Evolutionary conservation across 495 filamentous ascomycete species (phyloP), one percentile per base, ranked within the genome.

Genomic region (Choiromyces venosus): DNA sequence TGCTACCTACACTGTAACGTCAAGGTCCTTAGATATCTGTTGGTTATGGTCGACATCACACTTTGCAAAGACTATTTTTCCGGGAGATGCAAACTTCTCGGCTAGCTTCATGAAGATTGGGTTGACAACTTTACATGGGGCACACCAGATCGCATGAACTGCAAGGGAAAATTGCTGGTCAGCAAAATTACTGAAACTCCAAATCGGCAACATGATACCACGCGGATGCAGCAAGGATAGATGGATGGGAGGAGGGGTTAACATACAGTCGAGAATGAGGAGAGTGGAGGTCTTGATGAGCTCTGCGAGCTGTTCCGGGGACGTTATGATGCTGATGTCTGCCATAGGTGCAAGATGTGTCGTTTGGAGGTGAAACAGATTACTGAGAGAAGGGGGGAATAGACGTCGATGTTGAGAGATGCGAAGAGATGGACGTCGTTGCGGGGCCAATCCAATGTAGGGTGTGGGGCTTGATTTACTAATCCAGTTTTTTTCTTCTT

Each of bases 131-230:
- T 93, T 92, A 87, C 92, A 96, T 78, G 94, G 92, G 37, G 85
- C 89, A 82, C 91, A 94, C 91, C 91, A 95, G 78, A 91, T 88
- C 79, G 93, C 92, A 82, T 93, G 92, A 86, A 97, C 93, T 96
- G 78, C 72, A 73, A 61, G 56, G 70, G 68, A 44, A 71, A 61
- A 67, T 12, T 73, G 65, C 61, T 10, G 36, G 37, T 29, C 64
- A 61, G 44, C 39, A 65, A 36, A 44, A 74, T 36, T 40, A 44
- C 38, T 61, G 68, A 37, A 19, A 78, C 76, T 81, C 68, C 76
- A 75, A 73, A 46, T 68, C 73, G 71, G 72, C 39, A 74, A 65
- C 70, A 69, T 44, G 66, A 68, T 74, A 74, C 72, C 68, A 67
- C 29, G 36, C 44, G 42, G n/a, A 39, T 33, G 67, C 66, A 65